phyloP scores from a whole-genome alignment of 1,284 basidiomycete genomes.

The Amylostereum chailletii region DNA sequence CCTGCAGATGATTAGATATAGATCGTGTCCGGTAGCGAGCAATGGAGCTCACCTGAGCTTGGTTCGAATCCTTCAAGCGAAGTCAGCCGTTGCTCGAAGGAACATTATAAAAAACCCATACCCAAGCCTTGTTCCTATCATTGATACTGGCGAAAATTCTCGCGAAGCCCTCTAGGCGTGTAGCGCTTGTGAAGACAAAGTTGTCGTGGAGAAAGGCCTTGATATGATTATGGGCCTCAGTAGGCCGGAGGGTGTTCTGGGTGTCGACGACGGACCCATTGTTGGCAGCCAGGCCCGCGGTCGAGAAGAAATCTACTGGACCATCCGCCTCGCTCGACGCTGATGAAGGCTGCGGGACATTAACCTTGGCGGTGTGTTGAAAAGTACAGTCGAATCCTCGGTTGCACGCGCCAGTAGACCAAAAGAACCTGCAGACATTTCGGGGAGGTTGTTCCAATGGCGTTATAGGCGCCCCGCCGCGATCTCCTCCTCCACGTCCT shows the following conservation, averaged over 20 bases:
- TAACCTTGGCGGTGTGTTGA: slow-evolving; percentile 26
- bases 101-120: slow-evolving; percentile 17
- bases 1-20: slow-evolving; percentile 20
- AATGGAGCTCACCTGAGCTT: slow-evolving; percentile 36
- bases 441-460: slow-evolving; percentile 20
- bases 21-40: neutral
- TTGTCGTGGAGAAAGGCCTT: slow-evolving; percentile 34
- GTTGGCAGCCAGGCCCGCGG: slow-evolving; percentile 34
- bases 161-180: slow-evolving; percentile 41
- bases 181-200: slow-evolving; percentile 33
- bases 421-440: slow-evolving; percentile 43
- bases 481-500: neutral
- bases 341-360: slow-evolving; percentile 3
- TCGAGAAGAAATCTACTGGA: slow-evolving; percentile 34
- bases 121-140: slow-evolving; percentile 41
- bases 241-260: slow-evolving; percentile 31
- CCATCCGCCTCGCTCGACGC: slow-evolving; percentile 4
- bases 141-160: slow-evolving; percentile 38
- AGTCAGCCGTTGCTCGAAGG: neutral
- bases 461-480: neutral
- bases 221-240: slow-evolving; percentile 41
- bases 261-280: slow-evolving; percentile 21
- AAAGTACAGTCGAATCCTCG: slow-evolving; percentile 39
- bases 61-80: slow-evolving; percentile 34
- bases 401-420: slow-evolving; percentile 40